Base-by-base conservation (phyloP, 1,284 basidiomycete species). In the Ganoderma meredithae region DNA sequence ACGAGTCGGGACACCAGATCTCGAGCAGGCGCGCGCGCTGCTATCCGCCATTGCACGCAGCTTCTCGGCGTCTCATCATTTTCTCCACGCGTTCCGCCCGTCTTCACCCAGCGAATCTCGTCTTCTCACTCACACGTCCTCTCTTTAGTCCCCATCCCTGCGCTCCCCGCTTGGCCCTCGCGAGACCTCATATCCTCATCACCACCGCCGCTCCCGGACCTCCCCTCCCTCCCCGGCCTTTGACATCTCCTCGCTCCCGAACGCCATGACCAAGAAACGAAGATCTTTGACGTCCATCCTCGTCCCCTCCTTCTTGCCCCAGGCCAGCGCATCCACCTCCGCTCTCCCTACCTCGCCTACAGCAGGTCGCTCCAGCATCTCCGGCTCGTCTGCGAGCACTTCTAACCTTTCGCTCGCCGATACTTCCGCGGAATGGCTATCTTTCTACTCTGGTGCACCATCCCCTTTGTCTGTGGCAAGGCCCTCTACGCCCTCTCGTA, bases 271-370 rank as follows among this genome's bases (percentile, higher is more conserved):
- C 53, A 86, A 82, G 80, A 87, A 85, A 76, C 83, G 83, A 64
- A 81, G 82, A 60, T 87, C 85, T 6, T 74, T 88, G 65, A 84
- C 85, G 74, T 80, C 83, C 62, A 79, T 87, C 63, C 80, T 86
- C 67, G 80, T 82, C 60, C 82, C 83, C 63, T 80, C 83, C 17
- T 84, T 86, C 74, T 76, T 85, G 53, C 79, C 73, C 64, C 72
- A 73, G 63, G 69, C 67, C 59, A 61, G 73, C 31, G 55, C 71
- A 19, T 67, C 62, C 43, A 43, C 62, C 31, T 52, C 66, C 40
- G 53, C 64, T 40, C 68, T 66, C 61, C 63, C 47, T 3, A 49
- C 72, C 15, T 47, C 62, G 6, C 19, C 53, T 17, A 43, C 53
- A 22, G 22, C 31, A 8, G 31, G n/a, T 39, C 58, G 58, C 40